These are phyloP conservation scores for Dioscorea alata DNA, from an alignment of 106 monocot species.

Conservation along the genomic window DNA sequence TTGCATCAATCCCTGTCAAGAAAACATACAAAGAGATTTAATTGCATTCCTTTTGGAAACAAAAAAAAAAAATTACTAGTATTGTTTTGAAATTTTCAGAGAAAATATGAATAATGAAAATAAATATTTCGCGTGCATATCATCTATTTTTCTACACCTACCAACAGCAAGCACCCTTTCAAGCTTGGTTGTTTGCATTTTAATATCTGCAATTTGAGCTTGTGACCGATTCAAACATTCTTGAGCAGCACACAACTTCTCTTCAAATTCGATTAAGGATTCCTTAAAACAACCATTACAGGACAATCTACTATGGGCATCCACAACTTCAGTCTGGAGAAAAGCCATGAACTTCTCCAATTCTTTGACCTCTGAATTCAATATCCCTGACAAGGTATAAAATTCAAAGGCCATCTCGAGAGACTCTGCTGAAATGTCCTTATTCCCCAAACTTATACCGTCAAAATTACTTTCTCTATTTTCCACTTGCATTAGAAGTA, in stretches of 20 bases:
- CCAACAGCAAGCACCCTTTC: constrained; percentile 32
- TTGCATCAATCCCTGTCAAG: constrained; percentile 38
- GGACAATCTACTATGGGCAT: constrained; percentile 12
- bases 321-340: constrained; percentile 44
- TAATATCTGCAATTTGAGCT: constrained; percentile 54
- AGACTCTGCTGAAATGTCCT: constrained; percentile 20
- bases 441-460: constrained; percentile 16
- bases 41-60: too few species aligned
- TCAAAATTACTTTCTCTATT: constrained; percentile 39
- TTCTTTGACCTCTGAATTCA: constrained; percentile 64
- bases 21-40: background rate
- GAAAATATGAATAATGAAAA: too few species aligned
- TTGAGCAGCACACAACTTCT: constrained; percentile 42
- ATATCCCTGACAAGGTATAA: constrained; percentile 57
- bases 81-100: too few species aligned
- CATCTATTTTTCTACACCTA: constrained; percentile 11
- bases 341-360: constrained; percentile 48
- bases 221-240: constrained; percentile 44
- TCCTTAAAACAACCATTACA: background rate
- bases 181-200: constrained; percentile 40
- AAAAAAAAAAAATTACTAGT: too few species aligned
- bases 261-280: constrained; percentile 20
- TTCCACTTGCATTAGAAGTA: constrained; percentile 47
- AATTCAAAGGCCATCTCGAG: constrained; percentile 54
- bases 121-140: too few species aligned